These are phyloP conservation scores for Phytopythium kandeliae DNA, from an alignment of 352 stramenopile genomes.

Conservation along the genomic window DNA sequence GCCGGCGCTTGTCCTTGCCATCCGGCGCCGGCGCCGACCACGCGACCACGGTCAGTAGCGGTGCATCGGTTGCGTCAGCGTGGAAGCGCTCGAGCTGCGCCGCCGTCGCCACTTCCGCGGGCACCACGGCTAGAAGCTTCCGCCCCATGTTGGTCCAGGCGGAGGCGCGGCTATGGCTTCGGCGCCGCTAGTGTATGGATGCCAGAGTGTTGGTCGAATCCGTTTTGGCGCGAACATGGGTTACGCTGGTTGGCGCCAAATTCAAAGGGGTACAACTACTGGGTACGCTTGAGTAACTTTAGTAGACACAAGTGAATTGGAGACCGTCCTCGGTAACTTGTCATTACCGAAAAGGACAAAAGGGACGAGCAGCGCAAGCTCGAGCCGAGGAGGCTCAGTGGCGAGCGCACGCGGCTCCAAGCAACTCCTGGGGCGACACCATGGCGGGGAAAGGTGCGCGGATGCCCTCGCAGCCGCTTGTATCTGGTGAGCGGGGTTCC, in stretches of 20 bases:
- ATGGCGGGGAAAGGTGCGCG: slow-evolving; percentile 29
- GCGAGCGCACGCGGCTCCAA: background rate
- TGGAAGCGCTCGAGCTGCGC: slow-evolving; percentile 60
- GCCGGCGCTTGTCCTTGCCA: slow-evolving; percentile 15
- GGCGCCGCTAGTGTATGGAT: background rate
- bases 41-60: slow-evolving; percentile 39
- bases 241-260: background rate
- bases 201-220: background rate
- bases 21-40: slow-evolving; percentile 27
- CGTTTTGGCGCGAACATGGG: slow-evolving; percentile 2
- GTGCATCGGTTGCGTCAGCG: slow-evolving; percentile 40
- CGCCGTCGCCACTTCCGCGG: slow-evolving; percentile 22
- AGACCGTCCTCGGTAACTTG: background rate
- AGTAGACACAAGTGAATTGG: no score
- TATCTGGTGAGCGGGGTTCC: no score
- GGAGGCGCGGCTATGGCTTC: no score
- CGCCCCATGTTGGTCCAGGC: no score
- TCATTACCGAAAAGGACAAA: background rate
- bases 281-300: no score
- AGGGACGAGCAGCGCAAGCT: background rate
- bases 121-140: slow-evolving; percentile 47
- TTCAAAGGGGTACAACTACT: no score
- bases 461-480: no score
- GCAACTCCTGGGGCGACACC: background rate
- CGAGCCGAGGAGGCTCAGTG: background rate